These are phyloP conservation scores for Serpula lacrymans DNA, from an alignment of 768 basidiomycete species.

Conservation along the genomic window DNA sequence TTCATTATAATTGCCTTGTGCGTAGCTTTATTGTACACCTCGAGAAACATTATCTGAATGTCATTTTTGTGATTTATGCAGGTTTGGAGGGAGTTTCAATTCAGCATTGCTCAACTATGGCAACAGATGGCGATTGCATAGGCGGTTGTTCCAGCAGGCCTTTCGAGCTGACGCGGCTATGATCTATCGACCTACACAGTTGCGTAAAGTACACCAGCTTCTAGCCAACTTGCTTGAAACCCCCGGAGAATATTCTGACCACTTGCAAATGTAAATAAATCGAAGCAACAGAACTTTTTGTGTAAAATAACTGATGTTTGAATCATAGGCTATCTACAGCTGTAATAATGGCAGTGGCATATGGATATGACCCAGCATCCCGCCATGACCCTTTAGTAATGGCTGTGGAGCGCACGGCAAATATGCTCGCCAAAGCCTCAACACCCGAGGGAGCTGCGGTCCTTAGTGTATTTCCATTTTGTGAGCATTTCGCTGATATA, in stretches of 20 bases:
- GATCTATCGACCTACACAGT: slow-evolving; percentile 13
- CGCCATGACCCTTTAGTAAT: slow-evolving; percentile 35
- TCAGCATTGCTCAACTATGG: slow-evolving; percentile 35
- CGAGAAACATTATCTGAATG: neutral
- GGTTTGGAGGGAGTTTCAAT: slow-evolving; percentile 39
- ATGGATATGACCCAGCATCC: slow-evolving; percentile 35
- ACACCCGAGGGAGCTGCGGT: slow-evolving; percentile 14
- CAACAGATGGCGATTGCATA: slow-evolving; percentile 27
- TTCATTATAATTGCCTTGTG: slow-evolving; percentile 37
- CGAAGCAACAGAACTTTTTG: no score
- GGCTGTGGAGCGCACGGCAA: slow-evolving; percentile 31
- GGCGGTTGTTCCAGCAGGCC: slow-evolving; percentile 26
- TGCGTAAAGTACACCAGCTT: slow-evolving; percentile 30
- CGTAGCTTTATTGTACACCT: slow-evolving; percentile 7
- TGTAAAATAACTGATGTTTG: neutral
- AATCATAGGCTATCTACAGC: slow-evolving; percentile 27
- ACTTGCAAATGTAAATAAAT: slow-evolving; percentile 25
- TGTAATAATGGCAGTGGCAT: slow-evolving; percentile 37
- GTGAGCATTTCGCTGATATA: no score
- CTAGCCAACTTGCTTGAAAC: slow-evolving; percentile 27
- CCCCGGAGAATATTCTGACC: slow-evolving; percentile 20
- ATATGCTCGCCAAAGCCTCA: slow-evolving; percentile 10
- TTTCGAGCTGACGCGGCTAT: slow-evolving; percentile 10
- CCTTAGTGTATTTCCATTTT: slow-evolving; percentile 7
- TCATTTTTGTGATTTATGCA: slow-evolving; percentile 20